phyloP scores from a whole-genome alignment of 1,284 basidiomycete genomes.

The Ganoderma lingzhi region DNA sequence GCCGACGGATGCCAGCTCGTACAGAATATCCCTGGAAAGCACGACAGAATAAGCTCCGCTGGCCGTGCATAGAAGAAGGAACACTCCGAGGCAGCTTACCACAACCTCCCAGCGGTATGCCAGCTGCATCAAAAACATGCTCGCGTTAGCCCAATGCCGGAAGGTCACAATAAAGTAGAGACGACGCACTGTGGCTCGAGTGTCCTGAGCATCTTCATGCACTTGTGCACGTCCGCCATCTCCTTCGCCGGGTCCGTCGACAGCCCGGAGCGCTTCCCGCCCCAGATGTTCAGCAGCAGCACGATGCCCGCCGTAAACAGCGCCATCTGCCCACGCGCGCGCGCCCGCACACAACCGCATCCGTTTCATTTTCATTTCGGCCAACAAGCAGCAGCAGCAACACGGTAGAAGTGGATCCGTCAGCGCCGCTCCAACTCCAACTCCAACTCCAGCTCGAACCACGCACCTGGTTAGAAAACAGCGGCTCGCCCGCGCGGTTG shows the following conservation, averaged over 20 bases:
- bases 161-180: neutral
- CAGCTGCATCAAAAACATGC: constrained; percentile 43
- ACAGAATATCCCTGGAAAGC: constrained; percentile 67
- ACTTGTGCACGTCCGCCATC: constrained; percentile 76
- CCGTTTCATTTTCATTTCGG: no score
- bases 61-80: neutral
- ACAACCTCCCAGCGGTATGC: constrained; percentile 56
- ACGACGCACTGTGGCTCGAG: constrained; percentile 57
- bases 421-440: neutral
- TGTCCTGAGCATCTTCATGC: constrained; percentile 65
- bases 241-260: constrained; percentile 64
- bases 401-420: neutral
- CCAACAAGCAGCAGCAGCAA: neutral
- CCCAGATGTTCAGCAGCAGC: constrained; percentile 79
- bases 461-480: constrained; percentile 39
- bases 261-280: constrained; percentile 66
- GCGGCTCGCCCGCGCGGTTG: constrained; percentile 36
- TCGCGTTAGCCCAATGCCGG: constrained; percentile 8
- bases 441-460: no score
- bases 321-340: constrained; percentile 43
- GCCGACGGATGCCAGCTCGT: constrained; percentile 71
- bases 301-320: constrained; percentile 75
- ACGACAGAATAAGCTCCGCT: neutral
- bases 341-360: neutral
- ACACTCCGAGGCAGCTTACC: constrained; percentile 39